phyloP scores from a whole-genome alignment of 75 land plant genomes.

The Selaginella tamariscina region DNA sequence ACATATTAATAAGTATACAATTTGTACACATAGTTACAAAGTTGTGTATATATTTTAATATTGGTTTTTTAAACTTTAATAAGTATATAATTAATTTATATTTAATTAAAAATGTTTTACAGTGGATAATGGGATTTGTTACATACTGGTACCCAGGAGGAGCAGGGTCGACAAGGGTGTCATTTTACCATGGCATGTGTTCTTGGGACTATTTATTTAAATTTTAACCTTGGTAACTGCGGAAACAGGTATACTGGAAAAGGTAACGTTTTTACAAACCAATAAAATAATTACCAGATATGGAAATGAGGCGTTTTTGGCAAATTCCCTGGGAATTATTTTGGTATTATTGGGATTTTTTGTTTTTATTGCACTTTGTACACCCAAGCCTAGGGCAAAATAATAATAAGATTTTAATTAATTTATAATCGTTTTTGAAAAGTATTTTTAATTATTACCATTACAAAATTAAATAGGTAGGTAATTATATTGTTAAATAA shows the following conservation, averaged over 20 bases:
- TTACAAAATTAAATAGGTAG: neutral
- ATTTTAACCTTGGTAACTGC: conserved; percentile 51
- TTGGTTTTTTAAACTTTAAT: neutral
- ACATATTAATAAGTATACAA: neutral
- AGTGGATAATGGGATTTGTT: conserved; percentile 63
- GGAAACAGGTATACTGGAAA: conserved; percentile 77
- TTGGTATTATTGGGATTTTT: conserved; percentile 31
- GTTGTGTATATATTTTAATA: neutral
- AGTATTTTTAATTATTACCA: too few species aligned
- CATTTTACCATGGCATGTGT: conserved; percentile 59
- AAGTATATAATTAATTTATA: neutral
- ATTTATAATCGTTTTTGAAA: too few species aligned
- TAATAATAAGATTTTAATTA: neutral
- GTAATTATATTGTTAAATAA: neutral
- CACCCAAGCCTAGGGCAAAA: neutral
- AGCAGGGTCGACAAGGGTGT: conserved; percentile 17
- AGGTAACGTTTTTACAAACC: conserved; percentile 47
- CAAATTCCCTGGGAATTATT: conserved; percentile 44
- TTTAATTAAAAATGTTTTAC: too few species aligned
- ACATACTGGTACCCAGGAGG: conserved; percentile 50
- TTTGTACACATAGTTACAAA: neutral
- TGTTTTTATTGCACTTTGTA: neutral
- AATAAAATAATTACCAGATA: conserved; percentile 29
- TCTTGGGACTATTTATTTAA: conserved; percentile 56
- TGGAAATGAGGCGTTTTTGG: conserved; percentile 48